Evolutionary conservation across 2,329 filamentous ascomycete genomes (phyloP).

Genomic region (Fusarium haematococcum): DNA sequence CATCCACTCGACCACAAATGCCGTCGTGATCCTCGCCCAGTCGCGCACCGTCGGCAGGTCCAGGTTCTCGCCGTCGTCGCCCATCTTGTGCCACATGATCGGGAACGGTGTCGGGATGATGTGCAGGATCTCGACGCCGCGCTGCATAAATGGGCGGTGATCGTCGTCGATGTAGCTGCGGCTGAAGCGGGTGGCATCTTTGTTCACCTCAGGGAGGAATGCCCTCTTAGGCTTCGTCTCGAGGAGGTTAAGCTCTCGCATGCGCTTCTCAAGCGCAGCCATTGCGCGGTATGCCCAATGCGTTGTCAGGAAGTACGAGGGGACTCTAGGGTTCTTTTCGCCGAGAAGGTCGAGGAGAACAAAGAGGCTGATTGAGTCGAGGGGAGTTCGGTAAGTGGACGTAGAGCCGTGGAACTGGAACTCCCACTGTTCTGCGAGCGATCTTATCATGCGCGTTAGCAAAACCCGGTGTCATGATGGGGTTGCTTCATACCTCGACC

Average conservation of each 20-base stretch:
- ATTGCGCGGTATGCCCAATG: conserved; percentile 93
- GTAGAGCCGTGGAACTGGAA: conserved; percentile 73
- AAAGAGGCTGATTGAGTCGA: conserved; percentile 87
- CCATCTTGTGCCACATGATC: conserved; percentile 84
- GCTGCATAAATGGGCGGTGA: conserved; percentile 88
- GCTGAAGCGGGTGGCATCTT: conserved; percentile 61
- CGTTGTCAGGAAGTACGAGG: conserved; percentile 89
- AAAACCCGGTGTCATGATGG: background rate
- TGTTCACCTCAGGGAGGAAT: conserved; percentile 76
- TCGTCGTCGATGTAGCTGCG: conserved; percentile 79
- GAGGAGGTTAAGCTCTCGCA: conserved; percentile 75
- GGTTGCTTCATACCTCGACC: conserved; percentile 72
- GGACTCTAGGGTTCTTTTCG: conserved; percentile 73
- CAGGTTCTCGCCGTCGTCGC: conserved; percentile 86
- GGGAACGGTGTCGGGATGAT: conserved; percentile 90
- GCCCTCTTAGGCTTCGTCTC: conserved; percentile 63
- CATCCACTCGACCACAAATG: conserved; percentile 93
- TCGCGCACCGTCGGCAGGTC: conserved; percentile 85
- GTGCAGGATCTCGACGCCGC: conserved; percentile 90
- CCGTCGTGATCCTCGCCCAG: conserved; percentile 87
- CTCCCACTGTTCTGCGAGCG: conserved; percentile 88
- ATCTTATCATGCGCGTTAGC: conserved; percentile 50
- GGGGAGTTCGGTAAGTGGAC: conserved; percentile 79
- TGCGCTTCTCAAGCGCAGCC: conserved; percentile 77
- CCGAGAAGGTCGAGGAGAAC: conserved; percentile 93